phyloP scores from a whole-genome alignment of 1,284 basidiomycete species.

The Violaceomyces palustris region DNA sequence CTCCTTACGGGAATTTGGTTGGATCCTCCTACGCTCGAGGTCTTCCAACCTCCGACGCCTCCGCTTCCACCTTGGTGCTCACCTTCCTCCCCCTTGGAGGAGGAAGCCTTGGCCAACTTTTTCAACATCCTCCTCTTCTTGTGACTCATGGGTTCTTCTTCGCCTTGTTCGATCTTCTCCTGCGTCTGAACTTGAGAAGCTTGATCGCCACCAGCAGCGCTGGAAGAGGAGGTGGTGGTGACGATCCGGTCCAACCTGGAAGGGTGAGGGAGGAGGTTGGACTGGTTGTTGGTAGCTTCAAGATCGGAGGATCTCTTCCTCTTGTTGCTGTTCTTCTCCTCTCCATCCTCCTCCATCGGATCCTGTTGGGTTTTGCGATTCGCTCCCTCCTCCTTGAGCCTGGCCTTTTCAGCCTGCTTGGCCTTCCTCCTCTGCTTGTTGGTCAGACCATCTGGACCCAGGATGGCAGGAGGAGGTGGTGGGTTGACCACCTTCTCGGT shows the following conservation, averaged over 20 bases:
- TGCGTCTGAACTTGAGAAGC: constrained; percentile 19
- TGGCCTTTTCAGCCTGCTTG: constrained; percentile 21
- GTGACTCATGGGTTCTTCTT: not conserved
- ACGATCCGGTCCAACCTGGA: too few relatives aligned
- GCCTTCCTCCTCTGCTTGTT: constrained; percentile 43
- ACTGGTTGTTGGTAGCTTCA: too few relatives aligned
- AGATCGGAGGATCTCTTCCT: too few relatives aligned
- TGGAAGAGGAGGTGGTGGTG: too few relatives aligned
- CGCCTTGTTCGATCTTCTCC: constrained; percentile 64
- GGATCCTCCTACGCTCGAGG: constrained; percentile 2
- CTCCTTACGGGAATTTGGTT: constrained; percentile 19
- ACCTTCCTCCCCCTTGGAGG: not conserved
- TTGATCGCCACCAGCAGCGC: not conserved
- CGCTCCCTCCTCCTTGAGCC: constrained; percentile 18
- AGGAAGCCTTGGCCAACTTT: not conserved
- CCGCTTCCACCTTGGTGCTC: constrained; percentile 1
- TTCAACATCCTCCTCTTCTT: not conserved
- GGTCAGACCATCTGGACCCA: constrained; percentile 25
- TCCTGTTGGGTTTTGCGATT: constrained; percentile 2
- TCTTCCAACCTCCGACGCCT: constrained; percentile 1
- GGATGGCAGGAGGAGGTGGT: too few relatives aligned
- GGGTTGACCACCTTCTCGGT: too few relatives aligned
- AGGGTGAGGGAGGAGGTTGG: too few relatives aligned
- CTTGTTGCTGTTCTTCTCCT: not conserved
- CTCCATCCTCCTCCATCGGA: not conserved